Evolutionary conservation across 2,329 filamentous ascomycete genomes (phyloP).

Genomic region (Ophiobolus disseminans): DNA sequence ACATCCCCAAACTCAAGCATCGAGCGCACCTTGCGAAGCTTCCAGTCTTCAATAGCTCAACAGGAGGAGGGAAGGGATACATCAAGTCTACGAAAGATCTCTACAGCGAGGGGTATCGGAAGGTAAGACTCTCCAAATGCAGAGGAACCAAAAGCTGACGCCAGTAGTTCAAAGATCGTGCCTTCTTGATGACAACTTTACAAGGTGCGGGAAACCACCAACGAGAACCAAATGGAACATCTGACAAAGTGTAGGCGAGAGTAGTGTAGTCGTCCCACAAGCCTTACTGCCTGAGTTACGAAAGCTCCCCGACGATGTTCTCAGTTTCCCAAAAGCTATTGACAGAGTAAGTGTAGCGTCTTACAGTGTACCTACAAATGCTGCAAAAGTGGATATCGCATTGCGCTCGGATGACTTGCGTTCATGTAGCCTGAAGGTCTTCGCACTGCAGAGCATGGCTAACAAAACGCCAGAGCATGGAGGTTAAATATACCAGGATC

Average conservation of each 20-base stretch:
- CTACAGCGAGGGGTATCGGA: slow-evolving; percentile 38
- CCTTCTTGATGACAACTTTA: slow-evolving; percentile 29
- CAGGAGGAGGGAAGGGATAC: slow-evolving; percentile 27
- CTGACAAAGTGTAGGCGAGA: slow-evolving; percentile 27
- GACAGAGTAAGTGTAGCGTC: slow-evolving; percentile 30
- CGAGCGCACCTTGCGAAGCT: slow-evolving; percentile 33
- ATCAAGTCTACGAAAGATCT: slow-evolving; percentile 31
- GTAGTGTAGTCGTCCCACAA: slow-evolving; percentile 36
- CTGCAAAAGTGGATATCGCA: too few species aligned
- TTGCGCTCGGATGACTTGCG: too few species aligned
- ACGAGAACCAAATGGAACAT: not conserved
- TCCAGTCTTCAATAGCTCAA: slow-evolving; percentile 21
- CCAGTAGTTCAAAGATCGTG: slow-evolving; percentile 37
- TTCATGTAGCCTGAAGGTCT: too few species aligned
- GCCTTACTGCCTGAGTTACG: slow-evolving; percentile 42
- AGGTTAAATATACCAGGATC: slow-evolving; percentile 41
- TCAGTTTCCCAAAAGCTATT: slow-evolving; percentile 40
- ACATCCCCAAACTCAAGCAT: slow-evolving; percentile 30
- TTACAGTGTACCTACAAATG: too few species aligned
- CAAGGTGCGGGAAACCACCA: slow-evolving; percentile 19
- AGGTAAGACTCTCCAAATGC: slow-evolving; percentile 14
- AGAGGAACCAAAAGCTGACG: slow-evolving; percentile 6
- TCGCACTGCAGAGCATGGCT: slow-evolving; percentile 14
- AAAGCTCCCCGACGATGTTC: slow-evolving; percentile 40
- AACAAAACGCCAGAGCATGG: slow-evolving; percentile 30